phyloP scores from a whole-genome alignment of 306 rosid species.

The Calophaca sinica region DNA sequence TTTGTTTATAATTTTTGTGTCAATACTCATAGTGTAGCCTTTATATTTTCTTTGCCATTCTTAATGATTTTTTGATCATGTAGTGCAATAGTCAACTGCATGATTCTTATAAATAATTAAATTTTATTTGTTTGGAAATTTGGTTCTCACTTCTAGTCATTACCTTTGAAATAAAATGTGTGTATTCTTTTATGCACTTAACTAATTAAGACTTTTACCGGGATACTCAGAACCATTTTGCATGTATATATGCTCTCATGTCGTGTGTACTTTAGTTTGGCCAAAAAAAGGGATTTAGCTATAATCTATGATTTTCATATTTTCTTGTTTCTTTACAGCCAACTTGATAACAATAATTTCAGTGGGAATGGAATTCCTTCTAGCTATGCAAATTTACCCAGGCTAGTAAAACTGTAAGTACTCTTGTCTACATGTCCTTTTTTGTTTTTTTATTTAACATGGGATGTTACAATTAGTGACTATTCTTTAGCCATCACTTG shows the following conservation, averaged over 20 bases:
- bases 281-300: conserved; percentile 1
- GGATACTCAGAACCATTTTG: not conserved
- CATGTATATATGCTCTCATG: conserved; percentile 2
- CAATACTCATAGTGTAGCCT: not conserved
- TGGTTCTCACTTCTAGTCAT: conserved; percentile 1
- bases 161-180: conserved; percentile 3
- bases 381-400: conserved; percentile 46
- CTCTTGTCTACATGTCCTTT: conserved; percentile 14
- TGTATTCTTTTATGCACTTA: conserved; percentile 21
- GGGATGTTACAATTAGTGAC: conserved; percentile 26
- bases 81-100: not conserved
- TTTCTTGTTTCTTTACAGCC: conserved; percentile 51
- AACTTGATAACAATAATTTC: conserved; percentile 62
- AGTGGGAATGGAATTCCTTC: conserved; percentile 55
- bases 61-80: conserved; percentile 16
- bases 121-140: conserved; percentile 2
- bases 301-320: conserved; percentile 14
- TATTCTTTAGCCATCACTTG: not conserved
- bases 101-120: conserved; percentile 12
- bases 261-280: conserved; percentile 24
- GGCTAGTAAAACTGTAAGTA: conserved; percentile 56
- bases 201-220: not conserved
- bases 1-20: not conserved
- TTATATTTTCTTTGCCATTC: not conserved
- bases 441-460: conserved; percentile 17